These are phyloP conservation scores for Wallacemonas sp. DNA, from an alignment of 208 protist species.

Conservation along the genomic window DNA sequence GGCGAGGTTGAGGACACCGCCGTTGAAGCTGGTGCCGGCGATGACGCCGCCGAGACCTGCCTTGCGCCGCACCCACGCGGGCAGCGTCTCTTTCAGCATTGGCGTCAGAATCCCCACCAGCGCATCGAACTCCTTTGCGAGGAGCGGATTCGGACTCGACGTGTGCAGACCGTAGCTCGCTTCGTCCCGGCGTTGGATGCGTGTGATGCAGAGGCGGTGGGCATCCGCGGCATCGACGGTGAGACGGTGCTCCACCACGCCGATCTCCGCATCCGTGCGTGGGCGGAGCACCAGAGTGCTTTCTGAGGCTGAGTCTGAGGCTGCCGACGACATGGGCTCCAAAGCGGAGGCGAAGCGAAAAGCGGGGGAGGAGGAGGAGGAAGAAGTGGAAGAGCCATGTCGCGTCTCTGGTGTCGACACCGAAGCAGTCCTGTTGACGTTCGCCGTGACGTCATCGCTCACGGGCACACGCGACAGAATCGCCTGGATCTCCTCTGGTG, in stretches of 20 bases:
- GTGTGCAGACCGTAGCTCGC: slow-evolving; percentile 30
- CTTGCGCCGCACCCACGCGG: slow-evolving; percentile 65
- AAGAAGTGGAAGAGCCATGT: no score
- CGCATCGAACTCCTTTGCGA: slow-evolving; percentile 51
- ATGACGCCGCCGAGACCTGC: slow-evolving; percentile 61
- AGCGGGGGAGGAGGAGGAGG: no score
- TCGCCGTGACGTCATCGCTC: background rate
- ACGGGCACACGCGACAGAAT: background rate
- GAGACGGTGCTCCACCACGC: slow-evolving; percentile 41
- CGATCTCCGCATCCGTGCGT: background rate
- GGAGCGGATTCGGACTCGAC: slow-evolving; percentile 78
- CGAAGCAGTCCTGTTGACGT: background rate
- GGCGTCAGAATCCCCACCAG: slow-evolving; percentile 42
- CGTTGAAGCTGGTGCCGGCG: slow-evolving; percentile 68
- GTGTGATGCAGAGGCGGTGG: slow-evolving; percentile 58
- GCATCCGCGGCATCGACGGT: slow-evolving; percentile 52
- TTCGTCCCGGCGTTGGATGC: slow-evolving; percentile 50
- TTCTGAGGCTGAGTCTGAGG: background rate
- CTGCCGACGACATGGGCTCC: no score
- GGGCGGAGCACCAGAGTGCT: background rate
- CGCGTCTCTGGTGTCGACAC: no score
- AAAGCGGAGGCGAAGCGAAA: no score
- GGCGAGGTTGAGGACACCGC: slow-evolving; percentile 74
- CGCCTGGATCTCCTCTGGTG: background rate
- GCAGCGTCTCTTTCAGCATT: slow-evolving; percentile 42